Conservation (phyloP, 495 filamentous ascomycete genomes). For the Platismatia glauca region DNA sequence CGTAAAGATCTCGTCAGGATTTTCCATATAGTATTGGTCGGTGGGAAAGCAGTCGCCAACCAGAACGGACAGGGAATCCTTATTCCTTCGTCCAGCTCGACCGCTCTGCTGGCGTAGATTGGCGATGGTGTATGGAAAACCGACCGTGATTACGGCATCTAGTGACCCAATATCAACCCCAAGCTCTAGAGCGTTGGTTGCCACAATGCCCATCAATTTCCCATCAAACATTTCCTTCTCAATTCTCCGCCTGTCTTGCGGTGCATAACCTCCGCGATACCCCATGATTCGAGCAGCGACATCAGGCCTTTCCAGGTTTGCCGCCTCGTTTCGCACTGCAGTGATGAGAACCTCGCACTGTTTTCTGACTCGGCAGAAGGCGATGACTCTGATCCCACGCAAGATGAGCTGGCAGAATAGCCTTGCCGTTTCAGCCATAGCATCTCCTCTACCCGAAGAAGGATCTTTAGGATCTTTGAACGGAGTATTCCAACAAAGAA, state of each 20-base stretch:
- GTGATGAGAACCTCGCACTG: conserved; percentile 79
- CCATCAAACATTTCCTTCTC: conserved; percentile 98
- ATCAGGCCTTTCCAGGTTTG: conserved; percentile 60
- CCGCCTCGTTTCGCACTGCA: conserved; percentile 70
- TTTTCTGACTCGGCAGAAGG: conserved; percentile 81
- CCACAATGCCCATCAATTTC: conserved; percentile 84
- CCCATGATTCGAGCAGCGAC: conserved; percentile 79
- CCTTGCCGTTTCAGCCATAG: conserved; percentile 72
- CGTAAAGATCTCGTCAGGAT: conserved; percentile 93
- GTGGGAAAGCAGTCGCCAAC: conserved; percentile 88
- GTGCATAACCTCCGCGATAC: conserved; percentile 91
- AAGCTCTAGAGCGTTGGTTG: conserved; percentile 85
- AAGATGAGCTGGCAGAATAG: conserved; percentile 87
- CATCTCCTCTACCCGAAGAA: conserved; percentile 74
- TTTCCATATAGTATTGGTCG: conserved; percentile 95
- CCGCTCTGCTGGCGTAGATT: conserved; percentile 94
- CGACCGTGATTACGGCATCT: conserved; percentile 87
- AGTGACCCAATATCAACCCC: conserved; percentile 94
- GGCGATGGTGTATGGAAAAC: conserved; percentile 91
- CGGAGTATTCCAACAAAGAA: conserved; percentile 96
- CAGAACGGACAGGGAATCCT: conserved; percentile 84
- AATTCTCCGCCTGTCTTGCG: conserved; percentile 83
- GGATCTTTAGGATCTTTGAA: conserved; percentile 86
- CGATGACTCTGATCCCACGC: conserved; percentile 84
- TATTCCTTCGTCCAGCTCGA: conserved; percentile 84